These are phyloP conservation scores for Starmerella etchellsii DNA, from an alignment of 805 yeast species.

Conservation along the genomic window DNA sequence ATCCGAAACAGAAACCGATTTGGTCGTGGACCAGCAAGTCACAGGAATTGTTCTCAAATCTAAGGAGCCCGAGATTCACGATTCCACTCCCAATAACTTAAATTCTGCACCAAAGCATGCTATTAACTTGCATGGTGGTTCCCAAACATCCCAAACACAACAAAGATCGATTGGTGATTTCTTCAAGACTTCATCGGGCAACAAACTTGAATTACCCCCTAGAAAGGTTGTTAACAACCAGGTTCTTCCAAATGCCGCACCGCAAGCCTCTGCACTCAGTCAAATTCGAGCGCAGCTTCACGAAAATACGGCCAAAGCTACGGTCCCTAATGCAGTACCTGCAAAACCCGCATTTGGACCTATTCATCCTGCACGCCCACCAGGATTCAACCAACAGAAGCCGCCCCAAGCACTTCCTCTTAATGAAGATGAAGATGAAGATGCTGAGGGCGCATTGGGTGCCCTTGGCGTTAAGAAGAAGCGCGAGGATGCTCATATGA, in stretches of 20 bases:
- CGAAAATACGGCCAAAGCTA: background rate
- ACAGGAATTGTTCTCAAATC: slow-evolving; percentile 2
- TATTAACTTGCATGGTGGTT: background rate
- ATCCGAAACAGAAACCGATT: slow-evolving; percentile 4
- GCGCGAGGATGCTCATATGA: slow-evolving; percentile 14
- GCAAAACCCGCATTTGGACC: background rate
- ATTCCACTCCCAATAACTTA: background rate
- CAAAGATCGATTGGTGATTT: slow-evolving; percentile 11
- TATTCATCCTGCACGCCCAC: slow-evolving; percentile 34
- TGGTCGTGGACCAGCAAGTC: slow-evolving; percentile 1
- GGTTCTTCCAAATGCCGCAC: slow-evolving; percentile 8
- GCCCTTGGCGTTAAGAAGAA: slow-evolving; percentile 16
- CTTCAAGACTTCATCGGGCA: slow-evolving; percentile 5
- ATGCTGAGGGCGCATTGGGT: slow-evolving; percentile 26
- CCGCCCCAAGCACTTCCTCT: slow-evolving; percentile 26
- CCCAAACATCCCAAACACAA: background rate
- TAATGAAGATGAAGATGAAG: slow-evolving; percentile 32
- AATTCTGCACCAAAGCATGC: background rate
- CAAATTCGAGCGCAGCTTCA: slow-evolving; percentile 5
- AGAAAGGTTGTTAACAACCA: slow-evolving; percentile 7
- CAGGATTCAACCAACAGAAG: slow-evolving; percentile 33
- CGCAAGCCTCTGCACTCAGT: slow-evolving; percentile 4
- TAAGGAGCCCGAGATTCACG: background rate
- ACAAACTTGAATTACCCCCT: background rate
- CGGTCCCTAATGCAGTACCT: background rate